phyloP scores from a whole-genome alignment of 139 green algal species.

The Tetraselmis chui region DNA sequence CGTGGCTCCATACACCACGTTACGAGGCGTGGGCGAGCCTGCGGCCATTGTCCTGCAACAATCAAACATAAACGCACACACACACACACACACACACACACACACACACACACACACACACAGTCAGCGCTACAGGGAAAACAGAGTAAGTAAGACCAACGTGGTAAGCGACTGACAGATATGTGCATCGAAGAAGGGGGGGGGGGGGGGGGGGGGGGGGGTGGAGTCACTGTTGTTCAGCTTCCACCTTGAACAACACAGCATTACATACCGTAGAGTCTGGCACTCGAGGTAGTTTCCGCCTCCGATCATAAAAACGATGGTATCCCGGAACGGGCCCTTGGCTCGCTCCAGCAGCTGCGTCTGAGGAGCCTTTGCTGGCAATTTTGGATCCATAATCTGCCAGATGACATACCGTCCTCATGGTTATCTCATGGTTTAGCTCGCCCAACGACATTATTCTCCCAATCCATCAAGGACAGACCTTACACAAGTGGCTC shows the following conservation, averaged over 20 bases:
- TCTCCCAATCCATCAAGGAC: too few relatives aligned
- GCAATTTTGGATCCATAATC: not conserved
- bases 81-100: too few relatives aligned
- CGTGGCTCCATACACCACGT: slow-evolving; percentile 89
- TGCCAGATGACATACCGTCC: too few relatives aligned
- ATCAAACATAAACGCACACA: too few relatives aligned
- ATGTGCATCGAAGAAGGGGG: slow-evolving; percentile 22
- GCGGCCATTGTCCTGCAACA: slow-evolving; percentile 35
- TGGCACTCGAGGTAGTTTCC: slow-evolving; percentile 93
- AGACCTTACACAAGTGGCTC: not conserved
- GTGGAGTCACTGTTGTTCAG: slow-evolving; percentile 7
- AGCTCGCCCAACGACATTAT: too few relatives aligned
- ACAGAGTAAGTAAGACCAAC: not conserved
- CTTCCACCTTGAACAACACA: slow-evolving; percentile 11
- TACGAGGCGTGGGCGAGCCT: slow-evolving; percentile 13
- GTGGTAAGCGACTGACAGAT: too few relatives aligned
- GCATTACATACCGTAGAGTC: slow-evolving; percentile 58
- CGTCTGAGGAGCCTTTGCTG: not conserved
- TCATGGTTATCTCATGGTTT: too few relatives aligned
- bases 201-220: not conserved
- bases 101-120: too few relatives aligned
- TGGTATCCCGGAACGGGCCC: slow-evolving; percentile 67
- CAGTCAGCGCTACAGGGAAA: not conserved
- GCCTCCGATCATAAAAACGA: slow-evolving; percentile 97
- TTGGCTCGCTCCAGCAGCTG: slow-evolving; percentile 16